Evolutionary conservation across 345 rosid genomes (phyloP).

Genomic region (Lumnitzera littorea): DNA sequence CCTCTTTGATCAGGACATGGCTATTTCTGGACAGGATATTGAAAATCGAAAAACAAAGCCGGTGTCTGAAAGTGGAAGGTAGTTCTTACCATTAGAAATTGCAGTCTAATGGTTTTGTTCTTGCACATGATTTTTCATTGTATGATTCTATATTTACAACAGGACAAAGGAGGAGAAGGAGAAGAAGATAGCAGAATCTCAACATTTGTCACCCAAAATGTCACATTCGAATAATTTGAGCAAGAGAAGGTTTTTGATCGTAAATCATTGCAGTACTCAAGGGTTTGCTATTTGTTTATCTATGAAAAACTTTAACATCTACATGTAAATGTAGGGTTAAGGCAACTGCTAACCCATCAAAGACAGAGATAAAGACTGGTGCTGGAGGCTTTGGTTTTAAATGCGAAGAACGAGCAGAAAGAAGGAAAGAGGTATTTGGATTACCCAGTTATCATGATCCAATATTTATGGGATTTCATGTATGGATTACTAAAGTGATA

Average conservation of each 20-base stretch:
- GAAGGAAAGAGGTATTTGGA: slow-evolving; percentile 66
- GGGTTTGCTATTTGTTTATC: no score
- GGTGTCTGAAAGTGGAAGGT: slow-evolving; percentile 44
- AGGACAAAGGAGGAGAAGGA: slow-evolving; percentile 37
- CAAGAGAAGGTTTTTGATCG: no score
- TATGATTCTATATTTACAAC: slow-evolving; percentile 14
- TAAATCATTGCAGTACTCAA: no score
- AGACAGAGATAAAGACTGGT: slow-evolving; percentile 32
- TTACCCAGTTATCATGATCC: not conserved
- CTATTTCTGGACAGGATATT: slow-evolving; percentile 27
- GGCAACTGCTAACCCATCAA: slow-evolving; percentile 28
- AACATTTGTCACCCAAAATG: slow-evolving; percentile 21
- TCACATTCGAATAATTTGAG: no score
- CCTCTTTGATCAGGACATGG: slow-evolving; percentile 1
- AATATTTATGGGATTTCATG: not conserved
- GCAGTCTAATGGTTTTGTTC: not conserved
- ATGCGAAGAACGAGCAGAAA: slow-evolving; percentile 65
- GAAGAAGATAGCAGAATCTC: slow-evolving; percentile 39
- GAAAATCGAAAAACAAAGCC: slow-evolving; percentile 26
- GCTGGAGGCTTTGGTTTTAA: slow-evolving; percentile 46
- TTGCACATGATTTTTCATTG: slow-evolving; percentile 2
- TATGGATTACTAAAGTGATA: not conserved
- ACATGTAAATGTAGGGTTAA: slow-evolving; percentile 28
- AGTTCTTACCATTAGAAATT: slow-evolving; percentile 10
- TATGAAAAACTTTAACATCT: not conserved